Conservation (phyloP, 805 yeast genomes). For the Candida andamanensis region DNA sequence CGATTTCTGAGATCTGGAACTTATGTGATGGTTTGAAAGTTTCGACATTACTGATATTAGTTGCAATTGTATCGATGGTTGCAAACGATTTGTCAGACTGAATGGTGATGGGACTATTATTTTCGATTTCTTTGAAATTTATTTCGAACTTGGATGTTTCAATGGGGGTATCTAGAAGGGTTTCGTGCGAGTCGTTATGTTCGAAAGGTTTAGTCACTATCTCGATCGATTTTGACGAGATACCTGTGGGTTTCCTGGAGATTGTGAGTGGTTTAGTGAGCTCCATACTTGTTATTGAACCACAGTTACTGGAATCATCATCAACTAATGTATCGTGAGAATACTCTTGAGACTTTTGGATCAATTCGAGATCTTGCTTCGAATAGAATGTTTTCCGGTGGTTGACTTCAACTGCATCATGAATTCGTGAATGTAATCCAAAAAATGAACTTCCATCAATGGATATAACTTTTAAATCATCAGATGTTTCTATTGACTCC, state of each 20-base stretch:
- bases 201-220: not conserved
- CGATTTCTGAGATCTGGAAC: slow-evolving; percentile 5
- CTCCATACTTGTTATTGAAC: slow-evolving; percentile 6
- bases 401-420: slow-evolving; percentile 23
- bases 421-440: slow-evolving; percentile 48
- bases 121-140: slow-evolving; percentile 1
- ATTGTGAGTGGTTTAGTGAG: slow-evolving; percentile 11
- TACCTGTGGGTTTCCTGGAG: slow-evolving; percentile 7
- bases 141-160: slow-evolving; percentile 4
- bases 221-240: not conserved
- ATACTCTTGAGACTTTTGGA: slow-evolving; percentile 11
- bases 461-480: slow-evolving; percentile 40
- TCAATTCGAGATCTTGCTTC: slow-evolving; percentile 22
- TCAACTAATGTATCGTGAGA: slow-evolving; percentile 15
- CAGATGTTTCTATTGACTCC: slow-evolving; percentile 27
- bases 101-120: not conserved
- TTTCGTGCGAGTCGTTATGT: slow-evolving; percentile 11
- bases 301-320: slow-evolving; percentile 4
- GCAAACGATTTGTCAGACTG: slow-evolving; percentile 4
- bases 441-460: slow-evolving; percentile 52
- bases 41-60: slow-evolving; percentile 3
- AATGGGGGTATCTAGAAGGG: slow-evolving; percentile 7
- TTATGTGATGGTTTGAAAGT: slow-evolving; percentile 1
- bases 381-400: slow-evolving; percentile 24
- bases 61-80: slow-evolving; percentile 5